phyloP scores from a whole-genome alignment of 2,329 filamentous ascomycete species.

The Fusarium verrucosum region DNA sequence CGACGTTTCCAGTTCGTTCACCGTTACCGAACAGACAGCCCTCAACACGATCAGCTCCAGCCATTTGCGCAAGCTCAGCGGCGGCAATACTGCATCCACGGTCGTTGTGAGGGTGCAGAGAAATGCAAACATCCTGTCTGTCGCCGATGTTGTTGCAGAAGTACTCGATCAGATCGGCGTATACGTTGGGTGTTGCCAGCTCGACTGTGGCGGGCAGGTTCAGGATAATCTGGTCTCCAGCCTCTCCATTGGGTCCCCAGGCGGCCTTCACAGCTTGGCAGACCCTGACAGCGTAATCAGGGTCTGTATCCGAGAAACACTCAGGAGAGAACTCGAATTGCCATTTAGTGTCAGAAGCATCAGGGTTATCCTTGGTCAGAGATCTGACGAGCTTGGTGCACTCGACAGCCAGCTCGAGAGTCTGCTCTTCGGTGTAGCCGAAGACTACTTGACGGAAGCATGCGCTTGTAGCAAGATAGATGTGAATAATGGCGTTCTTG shows the following conservation, averaged over 20 bases:
- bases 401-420: constrained; percentile 80
- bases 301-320: constrained; percentile 88
- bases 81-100: constrained; percentile 89
- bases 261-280: constrained; percentile 94
- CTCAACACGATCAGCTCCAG: constrained; percentile 92
- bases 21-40: constrained; percentile 92
- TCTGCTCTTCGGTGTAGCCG: constrained; percentile 83
- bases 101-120: constrained; percentile 94
- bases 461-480: constrained; percentile 95
- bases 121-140: constrained; percentile 87
- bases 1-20: constrained; percentile 94
- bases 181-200: constrained; percentile 93
- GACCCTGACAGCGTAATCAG: constrained; percentile 82
- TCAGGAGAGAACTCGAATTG: constrained; percentile 86
- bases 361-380: constrained; percentile 83
- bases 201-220: constrained; percentile 97
- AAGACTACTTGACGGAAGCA: constrained; percentile 96
- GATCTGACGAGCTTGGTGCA: constrained; percentile 88
- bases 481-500: constrained; percentile 93
- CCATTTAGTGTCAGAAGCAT: constrained; percentile 70
- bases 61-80: constrained; percentile 94
- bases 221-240: constrained; percentile 81
- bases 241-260: constrained; percentile 83
- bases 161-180: constrained; percentile 95
- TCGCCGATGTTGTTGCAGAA: constrained; percentile 88